Evolutionary conservation across 2,329 filamentous ascomycete species (phyloP), one percentile per base, ranked within the genome.

Genomic region (Claviceps sorghi): DNA sequence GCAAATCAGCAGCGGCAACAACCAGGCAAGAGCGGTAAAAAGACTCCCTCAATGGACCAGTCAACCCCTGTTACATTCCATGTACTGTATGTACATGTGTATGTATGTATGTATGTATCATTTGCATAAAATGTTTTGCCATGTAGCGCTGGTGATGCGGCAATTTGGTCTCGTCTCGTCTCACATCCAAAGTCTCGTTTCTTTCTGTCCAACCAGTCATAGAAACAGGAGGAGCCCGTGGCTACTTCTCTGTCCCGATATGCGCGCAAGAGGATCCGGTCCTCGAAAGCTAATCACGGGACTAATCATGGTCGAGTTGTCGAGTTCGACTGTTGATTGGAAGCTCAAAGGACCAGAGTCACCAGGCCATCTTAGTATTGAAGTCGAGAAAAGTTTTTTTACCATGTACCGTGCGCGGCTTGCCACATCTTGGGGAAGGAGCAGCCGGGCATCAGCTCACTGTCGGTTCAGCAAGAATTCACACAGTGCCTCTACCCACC

Each of bases 111-210:
- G 34, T 46, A 42, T 15, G 44, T 48, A 43, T 40, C 52, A 51
- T 53, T 11, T 48, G 49, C 52, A 53, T 53, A 42, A 47, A 45
- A 30, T 43, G 29, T 22, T 29, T 47, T 50, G 30, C 29, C n/a
- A 41, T 29, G 26, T 53, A 44, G 43, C 48, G 43, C 52, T 50
- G 48, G 46, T 50, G 48, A 50, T 50, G 52, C 48, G 36, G 42
- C 29, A 38, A 44, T 53, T 41, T 43, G 29, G 6, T 40, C 34
- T 45, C 46, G 29, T 50, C 19, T 50, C 21, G 34, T 42, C 36
- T 38, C 36, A 38, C 36, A 38, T 38, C 7, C 2, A n/a, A n/a
- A 17, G 36, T 38, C 36, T 38, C n/a, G 36, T 38, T n/a, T 38
- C 36, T 38, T n/a, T 7, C 17, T 38, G 36, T n/a, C 36, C 36